Evolutionary conservation across 2,329 filamentous ascomycete species (phyloP).

Genomic region (Pleomassaria siparia): DNA sequence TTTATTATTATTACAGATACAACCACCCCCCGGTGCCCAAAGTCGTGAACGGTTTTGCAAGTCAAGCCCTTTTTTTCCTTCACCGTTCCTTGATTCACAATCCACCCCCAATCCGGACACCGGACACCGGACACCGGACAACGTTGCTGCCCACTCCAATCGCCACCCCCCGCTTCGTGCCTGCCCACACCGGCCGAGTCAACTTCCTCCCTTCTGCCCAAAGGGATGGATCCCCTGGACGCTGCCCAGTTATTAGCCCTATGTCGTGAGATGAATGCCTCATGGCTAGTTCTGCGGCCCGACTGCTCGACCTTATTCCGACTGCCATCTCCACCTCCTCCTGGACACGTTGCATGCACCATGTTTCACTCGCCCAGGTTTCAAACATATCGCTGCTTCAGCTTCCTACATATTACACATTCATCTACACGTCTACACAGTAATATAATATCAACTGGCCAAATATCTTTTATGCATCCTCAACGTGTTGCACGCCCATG

Average conservation of each 20-base stretch:
- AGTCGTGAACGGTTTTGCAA: neutral
- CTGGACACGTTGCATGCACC: constrained; percentile 15
- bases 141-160: constrained; percentile 5
- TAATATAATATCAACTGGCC: no score
- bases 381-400: neutral
- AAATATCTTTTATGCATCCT: no score
- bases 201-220: neutral
- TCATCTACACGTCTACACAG: neutral
- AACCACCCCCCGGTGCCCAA: no score
- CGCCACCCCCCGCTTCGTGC: neutral
- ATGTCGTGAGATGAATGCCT: neutral
- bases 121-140: constrained; percentile 11
- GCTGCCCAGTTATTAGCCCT: neutral
- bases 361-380: neutral
- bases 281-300: constrained; percentile 5
- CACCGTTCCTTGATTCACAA: no score
- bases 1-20: no score
- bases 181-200: neutral
- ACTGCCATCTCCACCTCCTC: constrained; percentile 9
- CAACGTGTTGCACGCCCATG: constrained; percentile 29
- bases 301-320: constrained; percentile 1
- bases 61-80: no score
- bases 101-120: neutral
- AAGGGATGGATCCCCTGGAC: neutral
- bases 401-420: neutral